Base-by-base conservation (phyloP, 2,329 filamentous ascomycete species). In the Zymoseptoria pseudotritici region DNA sequence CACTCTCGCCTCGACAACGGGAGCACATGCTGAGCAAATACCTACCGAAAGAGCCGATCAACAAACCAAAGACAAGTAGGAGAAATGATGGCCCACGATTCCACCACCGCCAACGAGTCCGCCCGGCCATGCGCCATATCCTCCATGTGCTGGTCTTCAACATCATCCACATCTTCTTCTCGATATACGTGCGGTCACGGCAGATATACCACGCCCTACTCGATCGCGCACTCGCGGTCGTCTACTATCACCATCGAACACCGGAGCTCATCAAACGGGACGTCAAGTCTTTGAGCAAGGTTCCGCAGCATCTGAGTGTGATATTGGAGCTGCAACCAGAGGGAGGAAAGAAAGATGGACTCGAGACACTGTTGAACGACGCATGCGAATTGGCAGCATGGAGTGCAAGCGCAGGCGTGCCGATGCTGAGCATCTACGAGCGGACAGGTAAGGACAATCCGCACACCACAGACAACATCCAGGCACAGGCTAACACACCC, bases 161-260 rank as follows among this genome's bases (percentile, higher is more conserved):
- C 61, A 69, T 89, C 59, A 79, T 93, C 66, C 91, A 96, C 70
- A 82, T 88, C 63, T 73, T 96, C 66, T 97, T 96, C 77, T 93
- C 90, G 6, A 79, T 97, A 65, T 95, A 94, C 74, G 87, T 97
- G 66, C 88, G 91, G 63, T 76, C 90, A 60, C 86, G 92, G 60
- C 86, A 91, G 71, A 84, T 86, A 58, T 94, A 91, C 77, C 88
- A 93, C 73, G 84, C 87, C 8, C 82, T 96, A 55, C 80, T 86
- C 66, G 89, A 94, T 73, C 86, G 89, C 61, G 78, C 93, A 64
- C 84, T 91, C 57, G 89, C 90, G 9, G 83, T 97, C 62, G 80
- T 96, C 58, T 92, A 93, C 74, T 94, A 99, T 78, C 95, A 99
- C 77, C 94, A 99, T 75, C 89, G 90, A 56, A 96, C 93, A 0